Conservation (phyloP, 345 rosid genomes). For the Syzygium oleosum region DNA sequence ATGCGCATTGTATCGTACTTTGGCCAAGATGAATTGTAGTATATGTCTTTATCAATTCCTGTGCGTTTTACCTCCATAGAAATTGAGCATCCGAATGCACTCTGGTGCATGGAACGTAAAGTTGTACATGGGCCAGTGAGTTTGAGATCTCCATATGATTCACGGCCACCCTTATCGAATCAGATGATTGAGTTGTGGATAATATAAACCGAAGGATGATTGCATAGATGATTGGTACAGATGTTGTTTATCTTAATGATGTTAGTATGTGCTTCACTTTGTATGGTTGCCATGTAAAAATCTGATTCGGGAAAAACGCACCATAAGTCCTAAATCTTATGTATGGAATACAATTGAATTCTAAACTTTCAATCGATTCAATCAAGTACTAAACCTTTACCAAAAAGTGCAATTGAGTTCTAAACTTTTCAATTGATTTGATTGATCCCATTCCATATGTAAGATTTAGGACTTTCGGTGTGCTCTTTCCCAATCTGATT, state of each 20-base stretch:
- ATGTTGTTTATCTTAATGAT: not conserved
- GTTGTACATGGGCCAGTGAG: not conserved
- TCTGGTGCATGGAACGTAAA: not conserved
- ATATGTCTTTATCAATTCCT: not conserved
- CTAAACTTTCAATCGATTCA: not conserved
- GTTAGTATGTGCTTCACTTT: not conserved
- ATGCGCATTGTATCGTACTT: not conserved
- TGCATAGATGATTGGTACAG: not conserved
- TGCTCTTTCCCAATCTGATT: not conserved
- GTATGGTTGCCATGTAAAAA: not conserved
- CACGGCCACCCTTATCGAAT: accelerated
- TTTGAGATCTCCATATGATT: not conserved
- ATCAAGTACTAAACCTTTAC: not conserved
- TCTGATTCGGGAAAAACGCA: not conserved
- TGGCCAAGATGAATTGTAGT: not conserved
- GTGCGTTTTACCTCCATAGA: not conserved
- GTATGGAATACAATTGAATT: not conserved
- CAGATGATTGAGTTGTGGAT: not conserved
- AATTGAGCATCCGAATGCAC: not conserved
- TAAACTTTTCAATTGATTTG: not conserved
- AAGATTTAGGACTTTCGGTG: not conserved
- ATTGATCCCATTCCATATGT: not conserved
- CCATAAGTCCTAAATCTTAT: not conserved
- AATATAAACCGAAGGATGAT: not conserved
- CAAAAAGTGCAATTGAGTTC: not conserved